Conservation (phyloP, 495 filamentous ascomycete genomes). For the Usnea hakonensis region DNA sequence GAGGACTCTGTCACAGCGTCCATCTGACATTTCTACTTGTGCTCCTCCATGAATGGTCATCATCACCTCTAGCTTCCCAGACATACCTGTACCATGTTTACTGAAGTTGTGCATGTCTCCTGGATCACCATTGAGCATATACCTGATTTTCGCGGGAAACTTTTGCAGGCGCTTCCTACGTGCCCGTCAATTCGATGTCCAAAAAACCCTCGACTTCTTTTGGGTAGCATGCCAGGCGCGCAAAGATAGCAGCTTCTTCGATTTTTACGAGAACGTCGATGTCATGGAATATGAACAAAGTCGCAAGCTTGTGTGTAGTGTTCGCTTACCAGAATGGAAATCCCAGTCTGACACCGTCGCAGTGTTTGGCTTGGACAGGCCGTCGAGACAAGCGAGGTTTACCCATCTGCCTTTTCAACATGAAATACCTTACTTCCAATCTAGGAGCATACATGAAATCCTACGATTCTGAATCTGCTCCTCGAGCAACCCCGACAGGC, state of each 20-base stretch:
- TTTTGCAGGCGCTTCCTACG: constrained; percentile 10
- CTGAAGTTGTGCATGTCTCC: neutral
- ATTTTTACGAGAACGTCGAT: constrained; percentile 41
- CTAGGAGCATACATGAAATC: constrained; percentile 23
- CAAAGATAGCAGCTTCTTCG: constrained; percentile 58
- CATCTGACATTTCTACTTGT: neutral
- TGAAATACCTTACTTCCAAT: constrained; percentile 19
- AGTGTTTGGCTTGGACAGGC: constrained; percentile 36
- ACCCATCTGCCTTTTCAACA: constrained; percentile 28
- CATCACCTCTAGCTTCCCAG: neutral
- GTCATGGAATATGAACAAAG: neutral
- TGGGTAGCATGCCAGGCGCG: constrained; percentile 79
- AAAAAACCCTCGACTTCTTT: constrained; percentile 63
- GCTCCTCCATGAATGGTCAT: neutral
- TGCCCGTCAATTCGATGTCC: constrained; percentile 5
- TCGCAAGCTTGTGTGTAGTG: neutral
- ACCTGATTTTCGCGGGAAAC: neutral
- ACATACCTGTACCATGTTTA: neutral
- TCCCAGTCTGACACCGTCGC: neutral
- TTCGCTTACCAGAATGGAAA: neutral
- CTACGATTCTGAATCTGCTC: constrained; percentile 2
- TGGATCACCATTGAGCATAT: neutral
- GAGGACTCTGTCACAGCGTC: neutral
- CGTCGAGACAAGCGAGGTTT: constrained; percentile 27
- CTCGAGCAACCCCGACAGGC: neutral